Percentiles rank a stretch among this genome's conserved stretches.
Evolutionary conservation across 306 rosid genomes (phyloP).

Genomic region (Carpinus fangiana): DNA sequence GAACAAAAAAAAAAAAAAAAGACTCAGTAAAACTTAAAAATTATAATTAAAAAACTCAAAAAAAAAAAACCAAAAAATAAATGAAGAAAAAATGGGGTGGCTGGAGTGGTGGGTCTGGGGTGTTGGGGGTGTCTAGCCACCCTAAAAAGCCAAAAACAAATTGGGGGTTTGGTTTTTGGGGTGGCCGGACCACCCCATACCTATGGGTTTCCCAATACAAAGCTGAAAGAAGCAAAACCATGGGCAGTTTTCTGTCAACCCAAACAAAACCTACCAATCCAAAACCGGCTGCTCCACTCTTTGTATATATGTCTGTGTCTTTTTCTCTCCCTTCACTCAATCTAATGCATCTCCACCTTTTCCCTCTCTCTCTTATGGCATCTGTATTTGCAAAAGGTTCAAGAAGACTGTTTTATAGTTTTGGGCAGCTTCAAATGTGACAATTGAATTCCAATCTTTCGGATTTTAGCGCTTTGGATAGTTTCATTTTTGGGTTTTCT

Average conservation of each 20-base stretch:
- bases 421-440: not conserved
- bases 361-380: not conserved
- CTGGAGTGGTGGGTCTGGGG: too few relatives aligned
- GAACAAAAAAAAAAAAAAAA: too few relatives aligned
- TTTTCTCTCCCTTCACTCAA: slow-evolving; percentile 10
- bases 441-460: slow-evolving; percentile 10
- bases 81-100: too few relatives aligned
- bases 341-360: not conserved
- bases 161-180: too few relatives aligned
- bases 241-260: slow-evolving; percentile 66
- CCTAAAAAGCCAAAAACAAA: too few relatives aligned
- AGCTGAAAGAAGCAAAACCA: slow-evolving; percentile 52
- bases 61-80: too few relatives aligned
- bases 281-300: slow-evolving; percentile 65
- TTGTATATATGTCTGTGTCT: slow-evolving; percentile 23
- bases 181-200: not conserved
- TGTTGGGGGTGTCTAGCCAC: too few relatives aligned
- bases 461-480: not conserved
- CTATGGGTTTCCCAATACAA: slow-evolving; percentile 41
- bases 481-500: slow-evolving; percentile 22
- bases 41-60: not conserved
- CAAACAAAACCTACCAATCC: slow-evolving; percentile 41
- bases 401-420: too few relatives aligned
- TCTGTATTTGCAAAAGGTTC: too few relatives aligned
- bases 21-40: too few relatives aligned